A percentile compares a stretch with the other conserved stretches of the same genome.
phyloP scores from a whole-genome alignment of 192 early-diverging fungal genomes.

The Phlyctochytrium bullatum region DNA sequence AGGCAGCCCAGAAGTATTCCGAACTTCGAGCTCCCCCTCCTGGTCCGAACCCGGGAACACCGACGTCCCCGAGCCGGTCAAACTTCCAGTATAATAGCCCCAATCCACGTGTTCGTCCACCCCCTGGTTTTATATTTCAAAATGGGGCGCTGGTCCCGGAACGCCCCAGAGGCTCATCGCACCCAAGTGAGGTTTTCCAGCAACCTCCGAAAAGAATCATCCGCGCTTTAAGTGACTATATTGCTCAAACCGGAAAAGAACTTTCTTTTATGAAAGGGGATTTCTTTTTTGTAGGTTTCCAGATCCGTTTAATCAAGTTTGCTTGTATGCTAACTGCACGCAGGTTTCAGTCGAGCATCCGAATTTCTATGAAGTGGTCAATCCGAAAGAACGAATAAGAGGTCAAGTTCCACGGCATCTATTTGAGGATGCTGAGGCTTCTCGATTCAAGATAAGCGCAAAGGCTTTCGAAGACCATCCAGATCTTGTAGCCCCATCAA shows the following conservation, averaged over 20 bases:
- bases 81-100: too few species aligned
- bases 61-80: too few species aligned
- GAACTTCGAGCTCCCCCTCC: too few species aligned
- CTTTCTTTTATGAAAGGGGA: slow-evolving; percentile 35
- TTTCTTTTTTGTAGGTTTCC: slow-evolving; percentile 41
- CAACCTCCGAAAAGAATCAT: slow-evolving; percentile 45
- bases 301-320: background rate
- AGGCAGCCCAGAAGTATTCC: too few species aligned
- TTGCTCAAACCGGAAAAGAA: slow-evolving; percentile 27
- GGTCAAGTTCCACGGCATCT: slow-evolving; percentile 1
- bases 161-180: slow-evolving; percentile 21
- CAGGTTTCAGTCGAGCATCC: background rate
- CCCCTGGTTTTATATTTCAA: background rate
- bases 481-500: background rate
- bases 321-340: background rate
- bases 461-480: background rate
- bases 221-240: slow-evolving; percentile 24
- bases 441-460: background rate
- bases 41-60: too few species aligned
- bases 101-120: too few species aligned
- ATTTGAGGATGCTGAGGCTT: background rate
- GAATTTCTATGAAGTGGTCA: background rate
- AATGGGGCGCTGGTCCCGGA: background rate
- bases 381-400: background rate
- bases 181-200: slow-evolving; percentile 31